Percentiles rank a stretch among this genome's conserved stretches.
Conservation (phyloP, 2,329 filamentous ascomycete genomes). For the Apiospora arundinis region DNA sequence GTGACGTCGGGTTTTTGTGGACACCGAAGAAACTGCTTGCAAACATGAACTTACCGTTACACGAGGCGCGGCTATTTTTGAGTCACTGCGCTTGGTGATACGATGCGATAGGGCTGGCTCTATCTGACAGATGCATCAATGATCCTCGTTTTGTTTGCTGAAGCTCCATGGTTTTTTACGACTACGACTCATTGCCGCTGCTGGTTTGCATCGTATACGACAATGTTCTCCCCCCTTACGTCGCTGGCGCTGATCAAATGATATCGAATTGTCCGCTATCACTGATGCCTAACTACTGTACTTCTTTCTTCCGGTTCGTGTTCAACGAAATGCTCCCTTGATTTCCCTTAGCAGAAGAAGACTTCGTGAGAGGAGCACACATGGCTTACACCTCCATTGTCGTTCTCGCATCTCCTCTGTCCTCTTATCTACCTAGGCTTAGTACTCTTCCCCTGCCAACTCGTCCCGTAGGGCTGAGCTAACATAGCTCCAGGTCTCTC, state of each 20-base stretch:
- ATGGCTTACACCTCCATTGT: background rate
- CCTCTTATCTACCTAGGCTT: background rate
- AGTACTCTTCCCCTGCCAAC: background rate
- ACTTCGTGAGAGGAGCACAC: background rate
- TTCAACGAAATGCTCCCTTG: background rate
- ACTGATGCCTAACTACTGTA: background rate
- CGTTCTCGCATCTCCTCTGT: background rate
- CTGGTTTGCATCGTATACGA: background rate
- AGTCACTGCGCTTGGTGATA: background rate
- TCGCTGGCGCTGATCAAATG: background rate
- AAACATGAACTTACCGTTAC: background rate
- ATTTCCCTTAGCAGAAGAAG: background rate
- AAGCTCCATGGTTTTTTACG: background rate
- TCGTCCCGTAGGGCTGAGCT: background rate
- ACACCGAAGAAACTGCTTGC: background rate
- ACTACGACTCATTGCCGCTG: background rate
- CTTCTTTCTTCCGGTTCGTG: background rate
- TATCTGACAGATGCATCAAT: background rate
- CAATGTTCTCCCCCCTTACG: background rate
- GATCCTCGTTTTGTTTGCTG: background rate
- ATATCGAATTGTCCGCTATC: background rate
- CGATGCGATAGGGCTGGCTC: background rate
- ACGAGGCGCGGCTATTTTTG: background rate
- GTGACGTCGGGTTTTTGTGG: background rate
- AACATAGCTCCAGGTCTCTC: background rate